Percentiles rank a stretch among this genome's conserved stretches.
Conservation (phyloP, 2,329 filamentous ascomycete genomes). For the Penicillium sp. region DNA sequence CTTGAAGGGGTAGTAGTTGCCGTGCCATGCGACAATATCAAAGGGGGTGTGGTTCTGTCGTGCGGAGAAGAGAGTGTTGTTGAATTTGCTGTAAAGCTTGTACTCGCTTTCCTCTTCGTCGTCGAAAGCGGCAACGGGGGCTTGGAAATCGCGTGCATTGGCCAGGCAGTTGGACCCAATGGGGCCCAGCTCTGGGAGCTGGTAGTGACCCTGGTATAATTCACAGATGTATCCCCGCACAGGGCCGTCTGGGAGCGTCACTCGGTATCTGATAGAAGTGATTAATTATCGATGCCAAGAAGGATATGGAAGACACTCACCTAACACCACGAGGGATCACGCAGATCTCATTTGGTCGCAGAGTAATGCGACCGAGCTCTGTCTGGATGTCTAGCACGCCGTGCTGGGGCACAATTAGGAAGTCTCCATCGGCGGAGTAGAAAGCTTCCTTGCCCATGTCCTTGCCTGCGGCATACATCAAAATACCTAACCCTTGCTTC, state of each 20-base stretch:
- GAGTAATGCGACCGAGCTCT: conserved; percentile 69
- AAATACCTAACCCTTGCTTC: conserved; percentile 76
- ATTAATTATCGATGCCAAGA: not conserved
- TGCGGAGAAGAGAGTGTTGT: conserved; percentile 64
- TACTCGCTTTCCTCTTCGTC: conserved; percentile 56
- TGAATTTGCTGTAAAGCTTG: conserved; percentile 63
- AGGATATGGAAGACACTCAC: conserved; percentile 16
- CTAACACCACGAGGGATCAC: conserved; percentile 72
- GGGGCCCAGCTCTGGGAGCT: conserved; percentile 68
- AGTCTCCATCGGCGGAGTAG: conserved; percentile 79
- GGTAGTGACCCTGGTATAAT: conserved; percentile 69
- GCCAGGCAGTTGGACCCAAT: conserved; percentile 73
- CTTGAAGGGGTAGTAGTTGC: conserved; percentile 76
- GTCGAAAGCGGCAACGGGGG: conserved; percentile 66
- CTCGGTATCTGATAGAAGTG: conserved; percentile 54
- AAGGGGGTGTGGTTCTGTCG: conserved; percentile 70
- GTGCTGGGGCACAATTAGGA: conserved; percentile 72
- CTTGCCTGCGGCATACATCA: conserved; percentile 74
- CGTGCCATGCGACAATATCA: conserved; percentile 77
- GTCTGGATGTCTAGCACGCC: conserved; percentile 73
- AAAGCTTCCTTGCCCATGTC: conserved; percentile 78
- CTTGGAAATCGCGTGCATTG: conserved; percentile 72
- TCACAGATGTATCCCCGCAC: conserved; percentile 73
- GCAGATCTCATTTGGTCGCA: conserved; percentile 75
- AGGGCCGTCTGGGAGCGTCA: conserved; percentile 60